Evolutionary conservation across 225 moss, liverwort and hornwort species (phyloP).

Genomic region (Antitrichia curtipendula): DNA sequence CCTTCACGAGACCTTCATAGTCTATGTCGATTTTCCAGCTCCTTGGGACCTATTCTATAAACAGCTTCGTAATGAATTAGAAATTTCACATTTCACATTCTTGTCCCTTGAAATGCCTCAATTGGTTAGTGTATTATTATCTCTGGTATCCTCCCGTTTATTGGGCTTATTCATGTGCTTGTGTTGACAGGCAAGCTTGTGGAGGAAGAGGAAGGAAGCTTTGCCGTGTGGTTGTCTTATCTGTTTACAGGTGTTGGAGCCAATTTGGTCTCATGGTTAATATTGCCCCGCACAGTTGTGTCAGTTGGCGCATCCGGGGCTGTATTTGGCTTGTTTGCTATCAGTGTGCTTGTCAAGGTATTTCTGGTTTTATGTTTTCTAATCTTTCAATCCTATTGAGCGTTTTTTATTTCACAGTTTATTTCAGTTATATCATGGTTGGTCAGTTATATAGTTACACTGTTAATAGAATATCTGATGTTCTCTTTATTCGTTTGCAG

Average conservation of each 20-base stretch:
- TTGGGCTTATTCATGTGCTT: neutral
- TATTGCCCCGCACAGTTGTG: conserved; percentile 78
- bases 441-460: neutral
- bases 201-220: conserved; percentile 92
- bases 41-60: neutral
- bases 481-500: conserved; percentile 11
- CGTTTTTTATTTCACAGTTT: neutral
- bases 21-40: neutral
- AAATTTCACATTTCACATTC: neutral
- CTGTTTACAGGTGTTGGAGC: conserved; percentile 90
- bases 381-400: neutral
- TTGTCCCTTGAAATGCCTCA: neutral
- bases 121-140: neutral
- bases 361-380: neutral
- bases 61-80: neutral
- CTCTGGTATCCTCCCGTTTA: neutral
- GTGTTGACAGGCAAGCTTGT: conserved; percentile 78
- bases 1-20: neutral
- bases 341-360: conserved; percentile 98
- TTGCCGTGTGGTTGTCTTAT: conserved; percentile 95
- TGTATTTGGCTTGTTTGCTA: conserved; percentile 93
- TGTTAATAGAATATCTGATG: neutral
- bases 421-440: neutral
- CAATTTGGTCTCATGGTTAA: conserved; percentile 90
- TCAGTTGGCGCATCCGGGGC: conserved; percentile 98